Evolutionary conservation across 176 grass and related monocot genomes (phyloP).

Genomic region (Cenchrus fungigraminus): DNA sequence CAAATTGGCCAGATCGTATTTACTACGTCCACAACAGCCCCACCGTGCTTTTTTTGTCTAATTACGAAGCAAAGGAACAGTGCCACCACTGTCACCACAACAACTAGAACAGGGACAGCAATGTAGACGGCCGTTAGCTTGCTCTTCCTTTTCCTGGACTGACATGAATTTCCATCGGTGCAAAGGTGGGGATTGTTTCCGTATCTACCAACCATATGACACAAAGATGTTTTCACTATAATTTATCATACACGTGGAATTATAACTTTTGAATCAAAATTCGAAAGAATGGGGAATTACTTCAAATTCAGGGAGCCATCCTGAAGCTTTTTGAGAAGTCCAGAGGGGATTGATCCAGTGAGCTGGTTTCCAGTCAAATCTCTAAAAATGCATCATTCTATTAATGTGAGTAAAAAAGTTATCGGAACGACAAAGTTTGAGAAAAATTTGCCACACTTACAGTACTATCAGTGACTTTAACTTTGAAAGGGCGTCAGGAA

Average conservation of each 20-base stretch:
- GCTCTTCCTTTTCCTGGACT: slow-evolving; percentile 24
- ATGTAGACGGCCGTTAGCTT: slow-evolving; percentile 43
- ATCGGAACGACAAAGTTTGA: no score
- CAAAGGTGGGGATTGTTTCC: slow-evolving; percentile 45
- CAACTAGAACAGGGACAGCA: slow-evolving; percentile 23
- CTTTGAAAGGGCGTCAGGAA: slow-evolving; percentile 9
- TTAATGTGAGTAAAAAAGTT: no score
- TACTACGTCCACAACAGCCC: no score
- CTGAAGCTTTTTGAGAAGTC: slow-evolving; percentile 45
- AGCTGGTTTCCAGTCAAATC: slow-evolving; percentile 62
- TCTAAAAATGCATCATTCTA: slow-evolving; percentile 1
- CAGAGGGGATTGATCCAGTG: slow-evolving; percentile 51
- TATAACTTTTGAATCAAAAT: no score
- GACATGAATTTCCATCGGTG: slow-evolving; percentile 39
- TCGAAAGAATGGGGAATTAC: background rate
- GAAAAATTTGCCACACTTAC: slow-evolving; percentile 36
- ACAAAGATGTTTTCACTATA: no score
- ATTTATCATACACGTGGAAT: no score
- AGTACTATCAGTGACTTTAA: slow-evolving; percentile 43
- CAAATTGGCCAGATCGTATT: no score
- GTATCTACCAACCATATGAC: background rate
- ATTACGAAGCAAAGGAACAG: slow-evolving; percentile 12
- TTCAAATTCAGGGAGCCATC: slow-evolving; percentile 46
- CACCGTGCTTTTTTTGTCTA: background rate
- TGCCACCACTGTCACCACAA: slow-evolving; percentile 2